Evolutionary conservation across 1,139 yeast species (phyloP), one percentile per base, ranked within the genome.

Genomic region (Ashbya aceris): DNA sequence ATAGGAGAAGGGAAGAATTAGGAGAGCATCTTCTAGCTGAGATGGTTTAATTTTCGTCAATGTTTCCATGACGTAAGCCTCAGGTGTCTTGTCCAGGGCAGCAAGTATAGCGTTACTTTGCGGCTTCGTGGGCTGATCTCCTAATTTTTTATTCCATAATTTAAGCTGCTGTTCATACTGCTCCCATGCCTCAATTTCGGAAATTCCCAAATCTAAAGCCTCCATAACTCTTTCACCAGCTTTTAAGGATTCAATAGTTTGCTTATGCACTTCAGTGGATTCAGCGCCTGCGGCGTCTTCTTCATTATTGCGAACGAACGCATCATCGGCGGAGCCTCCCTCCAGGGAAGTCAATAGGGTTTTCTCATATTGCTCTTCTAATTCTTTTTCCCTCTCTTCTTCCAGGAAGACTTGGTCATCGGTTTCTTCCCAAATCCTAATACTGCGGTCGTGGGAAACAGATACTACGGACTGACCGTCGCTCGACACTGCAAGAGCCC

Each of bases 211-310:
- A 50, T 91, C 97, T 38, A 91, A 68, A 0, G 97, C 96, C 58
- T 91, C 98, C 75, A 87, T 81, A 40, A 91, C 67, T 54, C 80
- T 81, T 64, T 91, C 99, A 51, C 98, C 96, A 0, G 96, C 93
- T 62, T 91, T 91, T 55, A 91, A 73, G 1, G 96, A 83, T 56
- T 91, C 98, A 59, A 82, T 70, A 0, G 96, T 87, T 62, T 87
- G 96, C 52, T 81, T 81, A 36, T 78, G 74, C 9, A 87, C 96
- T 42, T 74, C 74, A 7, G 76, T 73, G 35, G 76, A 82, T 41
- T 75, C 79, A 6, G 8, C n/a, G 7, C 11, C 29, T n/a, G 62
- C 73, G 7, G 68, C 75, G 8, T 67, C 77, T 2, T 65, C 77
- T 7, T 54, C 66, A 3, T 61, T 68, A 2, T 65, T 71, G 11